Evolutionary conservation across 306 rosid species (phyloP), one percentile per base, ranked within the genome.

Genomic region (Quercus mongolica): DNA sequence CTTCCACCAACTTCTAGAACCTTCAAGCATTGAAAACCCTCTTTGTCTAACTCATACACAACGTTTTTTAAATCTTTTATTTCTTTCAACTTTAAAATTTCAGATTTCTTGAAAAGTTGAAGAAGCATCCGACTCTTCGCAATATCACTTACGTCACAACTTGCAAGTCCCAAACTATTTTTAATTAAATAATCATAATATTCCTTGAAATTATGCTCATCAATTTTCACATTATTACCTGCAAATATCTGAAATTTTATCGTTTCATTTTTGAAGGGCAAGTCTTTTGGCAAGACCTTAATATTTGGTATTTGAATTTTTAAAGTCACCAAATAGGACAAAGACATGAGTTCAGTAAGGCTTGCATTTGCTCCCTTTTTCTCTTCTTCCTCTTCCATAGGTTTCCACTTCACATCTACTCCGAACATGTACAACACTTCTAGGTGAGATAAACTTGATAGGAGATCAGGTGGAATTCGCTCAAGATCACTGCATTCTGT

Each of bases 1-100:
- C 82, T 73, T 15, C 2, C 12, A 12, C 3, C 20, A 57, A 82
- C 26, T 3, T 12, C 33, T 0, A 83, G 69, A 69, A 6, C 19
- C 38, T 69, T 78, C 76, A 83, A 69, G 25, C 5, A 20, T 59
- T 76, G 79, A 69, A 83, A 57, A 31, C 76, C 82, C 41, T 49
- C 30, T 33, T 33, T 44, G 38, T 70, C 73, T 64, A 83, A 78
- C 6, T 78, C 76, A 3, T 1, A 35, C 10, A 18, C 4, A 31
- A 49, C 35, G 54, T 52, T 74, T 83, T 83, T 71, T 12, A 78
- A 68, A 31, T 74, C n/a, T 17, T 78, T 78, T 15, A 83, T 62
- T 1, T n/a, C 3, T 0, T 4, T 18, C 3, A 83, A 15, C 8
- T 3, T 4, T 8, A 83, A 80, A 10, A 75, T 31, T 62, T 63